Base-by-base conservation (phyloP, 495 filamentous ascomycete species). In the Podospora appendiculata region DNA sequence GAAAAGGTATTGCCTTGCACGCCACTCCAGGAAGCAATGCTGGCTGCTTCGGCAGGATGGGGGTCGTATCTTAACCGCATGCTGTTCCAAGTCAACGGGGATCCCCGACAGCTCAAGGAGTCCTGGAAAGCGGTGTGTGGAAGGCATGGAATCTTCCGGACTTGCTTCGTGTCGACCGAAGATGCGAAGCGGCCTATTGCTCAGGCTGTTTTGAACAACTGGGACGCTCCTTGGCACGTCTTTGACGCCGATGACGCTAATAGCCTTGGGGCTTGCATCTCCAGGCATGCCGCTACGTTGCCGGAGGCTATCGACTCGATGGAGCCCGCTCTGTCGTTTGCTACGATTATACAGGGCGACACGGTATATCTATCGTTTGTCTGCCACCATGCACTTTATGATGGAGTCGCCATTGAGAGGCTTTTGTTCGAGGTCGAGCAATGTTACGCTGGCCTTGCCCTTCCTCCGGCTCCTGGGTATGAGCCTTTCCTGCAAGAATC, bases 21-120 rank as follows among this genome's bases (percentile, higher is more conserved):
- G 4, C 85, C 88, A 3, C 65, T 94, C 1, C 89, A 94, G 58
- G 85, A 90, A 65, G 84, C 81, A 8, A 93, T 92, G 86, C 71
- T 94, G 8, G 80, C 77, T 12, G 70, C 74, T n/a, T 72, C 74
- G 7, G 42, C 57, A 4, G 70, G 62, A 8, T 55, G 58, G 18
- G 63, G 62, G 39, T 57, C 64, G 10, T 76, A 78, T 48, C 63
- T 61, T 41, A 78, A 78, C 51, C 67, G 61, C 17, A 74, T 71
- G 64, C 54, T 76, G 7, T 69, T 78, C 38, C 59, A 52, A 1
- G 53, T 75, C 18, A 53, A 53, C 0, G 39, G 60, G 0, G 58
- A 67, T 7, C 39, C 52, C 14, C 19, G 40, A 0, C 40, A 39
- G 12, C 51, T 81, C 9, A 60, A 61, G 6, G 39, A 16, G 1